phyloP scores from a whole-genome alignment of 129 eudicot genomes.

The Calendula officinalis region DNA sequence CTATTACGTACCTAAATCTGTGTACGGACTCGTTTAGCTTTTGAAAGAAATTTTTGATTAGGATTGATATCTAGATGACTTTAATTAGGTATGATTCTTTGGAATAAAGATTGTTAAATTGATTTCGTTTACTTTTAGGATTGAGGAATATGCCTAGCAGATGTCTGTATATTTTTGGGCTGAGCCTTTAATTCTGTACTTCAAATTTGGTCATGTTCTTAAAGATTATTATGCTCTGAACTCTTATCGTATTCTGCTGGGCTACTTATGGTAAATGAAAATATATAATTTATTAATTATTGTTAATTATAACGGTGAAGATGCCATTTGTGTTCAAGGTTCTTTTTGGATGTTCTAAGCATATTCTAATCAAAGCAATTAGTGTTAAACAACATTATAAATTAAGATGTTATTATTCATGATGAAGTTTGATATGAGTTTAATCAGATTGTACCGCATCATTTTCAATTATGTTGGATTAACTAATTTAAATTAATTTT shows the following conservation, averaged over 20 bases:
- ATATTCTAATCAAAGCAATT: background rate
- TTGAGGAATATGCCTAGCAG: too few relatives aligned
- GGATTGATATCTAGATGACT: conserved; percentile 4
- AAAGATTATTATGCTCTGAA: too few relatives aligned
- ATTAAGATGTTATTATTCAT: background rate
- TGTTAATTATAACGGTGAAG: background rate
- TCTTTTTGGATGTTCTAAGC: background rate
- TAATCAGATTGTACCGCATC: background rate
- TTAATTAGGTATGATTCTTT: background rate
- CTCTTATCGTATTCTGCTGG: background rate
- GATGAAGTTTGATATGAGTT: conserved; percentile 5
- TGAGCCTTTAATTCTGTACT: background rate
- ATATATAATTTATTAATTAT: background rate
- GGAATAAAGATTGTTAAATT: background rate
- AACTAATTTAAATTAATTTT: too few relatives aligned
- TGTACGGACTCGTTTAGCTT: background rate
- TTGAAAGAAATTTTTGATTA: background rate
- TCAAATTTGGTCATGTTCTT: background rate
- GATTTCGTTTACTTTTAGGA: conserved; percentile 1
- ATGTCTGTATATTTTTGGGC: background rate
- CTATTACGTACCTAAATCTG: background rate
- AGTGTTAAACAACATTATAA: background rate
- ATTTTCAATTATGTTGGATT: background rate
- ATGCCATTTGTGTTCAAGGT: conserved; percentile 4
- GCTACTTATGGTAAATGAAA: conserved; percentile 15